Evolutionary conservation across 1,139 yeast genomes (phyloP), one percentile per base, ranked within the genome.

Genomic region (Pneumocystis canis): DNA sequence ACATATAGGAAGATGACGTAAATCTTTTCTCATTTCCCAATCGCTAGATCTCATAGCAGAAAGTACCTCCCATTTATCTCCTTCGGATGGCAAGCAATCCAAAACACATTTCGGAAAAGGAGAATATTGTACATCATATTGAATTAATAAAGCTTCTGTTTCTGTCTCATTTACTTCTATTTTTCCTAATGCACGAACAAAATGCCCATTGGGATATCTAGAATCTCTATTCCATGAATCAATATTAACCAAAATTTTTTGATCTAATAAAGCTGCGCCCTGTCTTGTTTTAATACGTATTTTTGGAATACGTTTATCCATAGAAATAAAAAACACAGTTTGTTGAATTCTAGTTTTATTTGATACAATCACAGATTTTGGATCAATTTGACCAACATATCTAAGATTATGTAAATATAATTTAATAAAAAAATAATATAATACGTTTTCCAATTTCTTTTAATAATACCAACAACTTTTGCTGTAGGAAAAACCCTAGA

Each of bases 101-200:
- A 94, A 78, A 0, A 94, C 98, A 64, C 89, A 83, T 70, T 89
- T 89, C 6, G 97, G 85, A 72, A 94, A 94, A 33, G 98, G 99
- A 69, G 97, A 81, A 73, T 89, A 92, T 71, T 92, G 97, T 39
- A 94, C 96, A 72, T 92, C 97, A 73, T 94, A 97, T 71, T 94
- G 98, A 66, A 94, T 77, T 61, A 94, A 76, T 63, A 94, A 78
- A 0, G 98, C 96, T 72, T 94, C 98, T 3, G 97, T 92, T 75
- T 94, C 99, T 0, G 98, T 98, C 70, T 86, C 89, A 59, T 88
- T 87, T 67, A 90, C 84, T 74, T 94, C 98, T 63, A 90, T 83
- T 32, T 82, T 92, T 67, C 99, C 99, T 41, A 94, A 78, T 57
- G 85, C 80, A 70, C 97, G 81, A 2, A 92, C 92, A 71, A 89